These are phyloP conservation scores for Sapria himalayana DNA, from an alignment of 345 rosid genomes.

Conservation along the genomic window DNA sequence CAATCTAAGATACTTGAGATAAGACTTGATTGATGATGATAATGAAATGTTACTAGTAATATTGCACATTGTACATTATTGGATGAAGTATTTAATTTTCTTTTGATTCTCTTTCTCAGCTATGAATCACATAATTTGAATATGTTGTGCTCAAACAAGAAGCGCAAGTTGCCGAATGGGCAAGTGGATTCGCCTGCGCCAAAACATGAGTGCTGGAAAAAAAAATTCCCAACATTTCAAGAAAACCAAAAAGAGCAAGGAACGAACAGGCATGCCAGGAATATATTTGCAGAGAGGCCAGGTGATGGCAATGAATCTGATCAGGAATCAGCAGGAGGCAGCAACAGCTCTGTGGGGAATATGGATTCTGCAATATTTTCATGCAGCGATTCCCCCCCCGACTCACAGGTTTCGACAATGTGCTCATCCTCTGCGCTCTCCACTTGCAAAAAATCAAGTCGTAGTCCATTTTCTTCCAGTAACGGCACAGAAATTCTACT, in stretches of 20 bases:
- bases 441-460: conserved; percentile 9
- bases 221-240: conserved; percentile 8
- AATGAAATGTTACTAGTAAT: too few species aligned
- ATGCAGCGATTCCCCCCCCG: conserved; percentile 10
- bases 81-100: too few species aligned
- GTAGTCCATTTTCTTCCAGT: conserved; percentile 6
- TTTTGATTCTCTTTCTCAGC: conserved; percentile 9
- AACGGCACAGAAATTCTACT: background rate
- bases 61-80: too few species aligned
- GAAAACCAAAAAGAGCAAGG: conserved; percentile 9
- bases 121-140: background rate
- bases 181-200: conserved; percentile 23
- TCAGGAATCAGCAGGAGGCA: conserved; percentile 23
- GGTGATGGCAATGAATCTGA: conserved; percentile 9
- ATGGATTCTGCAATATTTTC: conserved; percentile 10
- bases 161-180: conserved; percentile 32
- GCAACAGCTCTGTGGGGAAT: conserved; percentile 22
- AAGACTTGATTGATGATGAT: too few species aligned
- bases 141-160: conserved; percentile 18
- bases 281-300: conserved; percentile 7
- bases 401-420: conserved; percentile 6
- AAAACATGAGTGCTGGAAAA: conserved; percentile 29
- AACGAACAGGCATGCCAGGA: background rate
- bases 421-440: conserved; percentile 8
- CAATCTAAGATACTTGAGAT: too few species aligned